Conservation (phyloP, 1,284 basidiomycete species). For the Cystobasidium sp. region DNA sequence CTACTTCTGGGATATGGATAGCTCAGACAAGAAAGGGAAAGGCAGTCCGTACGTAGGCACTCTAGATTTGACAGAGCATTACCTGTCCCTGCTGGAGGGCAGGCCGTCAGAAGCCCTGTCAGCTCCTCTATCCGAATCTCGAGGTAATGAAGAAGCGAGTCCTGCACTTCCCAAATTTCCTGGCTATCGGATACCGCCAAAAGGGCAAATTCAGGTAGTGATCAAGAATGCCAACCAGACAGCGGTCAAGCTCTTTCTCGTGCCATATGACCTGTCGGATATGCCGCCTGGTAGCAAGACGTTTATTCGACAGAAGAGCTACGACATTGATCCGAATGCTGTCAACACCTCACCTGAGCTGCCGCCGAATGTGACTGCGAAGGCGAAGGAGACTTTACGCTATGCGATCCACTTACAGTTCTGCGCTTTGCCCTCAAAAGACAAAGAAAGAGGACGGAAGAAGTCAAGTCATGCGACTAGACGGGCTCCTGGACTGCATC, state of each 20-base stretch:
- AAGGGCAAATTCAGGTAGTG: slow-evolving; percentile 62
- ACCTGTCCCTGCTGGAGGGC: slow-evolving; percentile 43
- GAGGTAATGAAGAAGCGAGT: neutral
- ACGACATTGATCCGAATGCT: slow-evolving; percentile 47
- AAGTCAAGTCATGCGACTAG: slow-evolving; percentile 11
- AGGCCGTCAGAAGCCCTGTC: neutral
- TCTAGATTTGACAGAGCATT: slow-evolving; percentile 56
- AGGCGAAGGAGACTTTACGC: slow-evolving; percentile 54
- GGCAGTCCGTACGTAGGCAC: slow-evolving; percentile 57
- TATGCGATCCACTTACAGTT: slow-evolving; percentile 61
- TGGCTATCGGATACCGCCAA: slow-evolving; percentile 60
- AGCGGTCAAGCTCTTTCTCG: slow-evolving; percentile 61
- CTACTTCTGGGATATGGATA: slow-evolving; percentile 54
- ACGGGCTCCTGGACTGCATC: slow-evolving; percentile 8
- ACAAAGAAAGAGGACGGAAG: slow-evolving; percentile 42
- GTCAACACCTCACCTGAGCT: neutral
- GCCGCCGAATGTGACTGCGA: slow-evolving; percentile 4
- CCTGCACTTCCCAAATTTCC: slow-evolving; percentile 56
- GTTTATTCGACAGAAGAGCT: slow-evolving; percentile 54
- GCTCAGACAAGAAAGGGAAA: slow-evolving; percentile 35
- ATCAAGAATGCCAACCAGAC: slow-evolving; percentile 59
- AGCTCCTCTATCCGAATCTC: neutral
- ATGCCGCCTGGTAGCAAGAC: slow-evolving; percentile 55
- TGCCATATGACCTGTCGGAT: slow-evolving; percentile 61
- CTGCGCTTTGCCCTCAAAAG: slow-evolving; percentile 54